phyloP scores from a whole-genome alignment of 352 stramenopile genomes.

The Globisporangium barbulae region DNA sequence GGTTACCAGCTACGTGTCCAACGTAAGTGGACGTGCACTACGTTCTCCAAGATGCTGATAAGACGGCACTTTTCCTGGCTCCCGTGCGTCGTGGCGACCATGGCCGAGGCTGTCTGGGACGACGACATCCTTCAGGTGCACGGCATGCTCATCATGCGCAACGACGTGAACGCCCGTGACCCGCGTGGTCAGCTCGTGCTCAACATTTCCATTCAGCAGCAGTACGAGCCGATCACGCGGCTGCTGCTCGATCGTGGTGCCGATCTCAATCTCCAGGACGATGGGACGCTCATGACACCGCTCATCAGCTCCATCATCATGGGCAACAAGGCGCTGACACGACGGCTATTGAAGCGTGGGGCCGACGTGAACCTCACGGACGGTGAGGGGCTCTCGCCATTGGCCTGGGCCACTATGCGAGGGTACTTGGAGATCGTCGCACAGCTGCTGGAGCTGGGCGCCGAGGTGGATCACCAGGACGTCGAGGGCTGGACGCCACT shows the following conservation, averaged over 20 bases:
- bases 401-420: conserved; percentile 62
- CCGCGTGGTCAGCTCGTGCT: conserved; percentile 48
- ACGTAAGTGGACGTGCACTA: conserved; percentile 49
- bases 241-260: conserved; percentile 68
- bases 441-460: conserved; percentile 55
- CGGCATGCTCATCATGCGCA: conserved; percentile 42
- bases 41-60: conserved; percentile 39
- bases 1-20: conserved; percentile 61
- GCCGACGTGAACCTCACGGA: conserved; percentile 57
- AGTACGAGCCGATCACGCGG: conserved; percentile 66
- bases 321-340: conserved; percentile 76
- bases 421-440: conserved; percentile 76
- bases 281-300: conserved; percentile 49
- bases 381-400: conserved; percentile 53
- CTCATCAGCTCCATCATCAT: conserved; percentile 79
- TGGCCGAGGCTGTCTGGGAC: conserved; percentile 71
- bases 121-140: conserved; percentile 76
- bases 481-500: conserved; percentile 62
- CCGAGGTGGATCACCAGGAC: conserved; percentile 61
- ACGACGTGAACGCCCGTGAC: conserved; percentile 58
- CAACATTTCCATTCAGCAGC: conserved; percentile 77
- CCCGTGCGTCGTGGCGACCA: conserved; percentile 51
- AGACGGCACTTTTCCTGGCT: conserved; percentile 67
- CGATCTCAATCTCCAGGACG: conserved; percentile 62
- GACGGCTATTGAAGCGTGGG: conserved; percentile 49